Evolutionary conservation across 2,329 filamentous ascomycete genomes (phyloP), one percentile per base, ranked within the genome.

Genomic region (Colletotrichum cuscutae): DNA sequence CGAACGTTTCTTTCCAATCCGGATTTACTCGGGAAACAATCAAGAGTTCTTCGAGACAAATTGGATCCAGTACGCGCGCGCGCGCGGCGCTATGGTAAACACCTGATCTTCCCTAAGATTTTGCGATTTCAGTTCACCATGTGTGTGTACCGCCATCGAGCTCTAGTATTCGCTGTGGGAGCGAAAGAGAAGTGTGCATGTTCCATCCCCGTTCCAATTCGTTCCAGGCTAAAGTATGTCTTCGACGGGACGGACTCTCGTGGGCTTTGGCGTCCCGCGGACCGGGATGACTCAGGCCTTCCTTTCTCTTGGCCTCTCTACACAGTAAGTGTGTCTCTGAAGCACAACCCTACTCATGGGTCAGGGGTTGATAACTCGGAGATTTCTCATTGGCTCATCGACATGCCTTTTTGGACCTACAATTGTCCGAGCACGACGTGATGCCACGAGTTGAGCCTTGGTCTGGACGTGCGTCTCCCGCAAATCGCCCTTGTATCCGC

Each of bases 161-260:
- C 52, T 37, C 8, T 60, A 4, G 46, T 13, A 52, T 15, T 12
- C 30, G 12, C 54, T 53, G 26, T 63, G 5, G 12, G 30, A 42
- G 30, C 22, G 26, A 19, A n/a, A 63, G 32, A 60, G 28, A 49
- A 49, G 19, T 22, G 52, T 54, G 52, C 62, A 64, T 72, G 77
- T 78, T 78, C 76, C 77, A 78, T 75, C 68, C 71, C 62, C 68
- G 77, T 77, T 78, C 77, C 76, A 76, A 68, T 35, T 12, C 62
- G 72, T 74, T 74, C 69, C 72, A 73, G 71, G 49, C 37, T 32
- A 63, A 73, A 73, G 49, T 61, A 60, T 61, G 53, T 65, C 19
- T 15, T 30, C 42, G 56, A 53, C 22, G 22, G 46, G 60, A 53
- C 66, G 28, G 32, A 15, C 35, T 26, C 24, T 37, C 32, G 26